A percentile compares a stretch with the other conserved stretches of the same genome.
phyloP scores from a whole-genome alignment of 345 rosid species.

The Brassica juncea region DNA sequence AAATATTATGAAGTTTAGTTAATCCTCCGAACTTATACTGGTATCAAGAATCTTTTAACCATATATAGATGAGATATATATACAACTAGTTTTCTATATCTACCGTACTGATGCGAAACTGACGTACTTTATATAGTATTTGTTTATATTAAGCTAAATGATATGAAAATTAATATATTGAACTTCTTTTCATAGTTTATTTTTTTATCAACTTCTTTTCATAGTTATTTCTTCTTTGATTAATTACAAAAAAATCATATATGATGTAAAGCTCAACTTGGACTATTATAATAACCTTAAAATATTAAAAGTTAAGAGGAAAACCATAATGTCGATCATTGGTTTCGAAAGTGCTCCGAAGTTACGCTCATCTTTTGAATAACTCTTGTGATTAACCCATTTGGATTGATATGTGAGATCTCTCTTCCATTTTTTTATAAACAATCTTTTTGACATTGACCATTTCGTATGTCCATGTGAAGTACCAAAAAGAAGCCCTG shows the following conservation, averaged over 20 bases:
- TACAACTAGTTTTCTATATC: not conserved
- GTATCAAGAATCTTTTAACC: not conserved
- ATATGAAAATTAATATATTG: not conserved
- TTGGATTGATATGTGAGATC: constrained; percentile 32
- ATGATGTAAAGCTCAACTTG: constrained; percentile 20
- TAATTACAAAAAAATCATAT: not conserved
- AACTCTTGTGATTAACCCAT: constrained; percentile 28
- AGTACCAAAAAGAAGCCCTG: constrained; percentile 20
- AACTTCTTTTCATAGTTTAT: not conserved
- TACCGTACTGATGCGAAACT: constrained; percentile 8
- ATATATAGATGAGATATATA: not conserved
- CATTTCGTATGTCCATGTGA: constrained; percentile 39
- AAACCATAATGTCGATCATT: constrained; percentile 40
- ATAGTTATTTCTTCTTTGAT: not conserved
- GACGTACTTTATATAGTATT: constrained; percentile 19
- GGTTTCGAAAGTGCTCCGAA: constrained; percentile 41
- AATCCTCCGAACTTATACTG: constrained; percentile 1
- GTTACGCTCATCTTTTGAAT: constrained; percentile 19
- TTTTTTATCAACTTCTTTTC: too few species aligned
- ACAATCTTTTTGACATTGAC: constrained; percentile 32
- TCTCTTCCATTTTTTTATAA: not conserved
- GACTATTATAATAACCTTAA: not conserved
- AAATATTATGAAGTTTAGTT: constrained; percentile 15
- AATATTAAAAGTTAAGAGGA: constrained; percentile 19
- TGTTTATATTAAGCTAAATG: constrained; percentile 18